Conservation (phyloP, 169 alveolate species). For the Plasmodium gaboni region DNA sequence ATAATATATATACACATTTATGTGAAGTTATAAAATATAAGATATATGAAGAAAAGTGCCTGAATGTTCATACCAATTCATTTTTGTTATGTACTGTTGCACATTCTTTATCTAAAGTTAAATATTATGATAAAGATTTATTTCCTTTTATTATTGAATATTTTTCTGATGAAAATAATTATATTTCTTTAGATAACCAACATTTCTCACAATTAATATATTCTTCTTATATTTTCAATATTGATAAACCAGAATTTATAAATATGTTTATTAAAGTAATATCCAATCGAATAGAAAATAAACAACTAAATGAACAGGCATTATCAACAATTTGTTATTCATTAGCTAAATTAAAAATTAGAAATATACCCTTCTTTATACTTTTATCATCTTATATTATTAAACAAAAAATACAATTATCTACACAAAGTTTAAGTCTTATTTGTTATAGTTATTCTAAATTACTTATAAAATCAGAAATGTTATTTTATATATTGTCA, state of each 20-base stretch:
- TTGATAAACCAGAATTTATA: slow-evolving; percentile 19
- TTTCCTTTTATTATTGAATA: slow-evolving; percentile 24
- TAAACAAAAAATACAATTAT: slow-evolving; percentile 50
- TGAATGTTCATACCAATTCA: slow-evolving; percentile 32
- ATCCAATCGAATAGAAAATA: slow-evolving; percentile 21
- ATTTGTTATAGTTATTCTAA: slow-evolving; percentile 63
- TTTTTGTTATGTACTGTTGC: slow-evolving; percentile 55
- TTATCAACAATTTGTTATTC: slow-evolving; percentile 66
- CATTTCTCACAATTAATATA: slow-evolving; percentile 70
- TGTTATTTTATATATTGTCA: slow-evolving; percentile 54
- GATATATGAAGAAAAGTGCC: slow-evolving; percentile 29
- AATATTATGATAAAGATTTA: slow-evolving; percentile 34
- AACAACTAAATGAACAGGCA: slow-evolving; percentile 49
- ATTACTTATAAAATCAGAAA: slow-evolving; percentile 66
- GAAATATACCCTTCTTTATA: slow-evolving; percentile 47
- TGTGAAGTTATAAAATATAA: slow-evolving; percentile 27
- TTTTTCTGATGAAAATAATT: slow-evolving; percentile 43
- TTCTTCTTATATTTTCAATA: slow-evolving; percentile 28
- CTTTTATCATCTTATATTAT: slow-evolving; percentile 62
- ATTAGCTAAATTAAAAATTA: slow-evolving; percentile 45
- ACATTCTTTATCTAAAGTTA: slow-evolving; percentile 41
- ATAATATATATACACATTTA: slow-evolving; percentile 22
- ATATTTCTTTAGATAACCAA: slow-evolving; percentile 57
- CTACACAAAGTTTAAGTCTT: slow-evolving; percentile 75
- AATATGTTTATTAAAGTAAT: slow-evolving; percentile 23